Evolutionary conservation across 2,329 filamentous ascomycete species (phyloP).

Genomic region (Ambrosiella cleistominuta): DNA sequence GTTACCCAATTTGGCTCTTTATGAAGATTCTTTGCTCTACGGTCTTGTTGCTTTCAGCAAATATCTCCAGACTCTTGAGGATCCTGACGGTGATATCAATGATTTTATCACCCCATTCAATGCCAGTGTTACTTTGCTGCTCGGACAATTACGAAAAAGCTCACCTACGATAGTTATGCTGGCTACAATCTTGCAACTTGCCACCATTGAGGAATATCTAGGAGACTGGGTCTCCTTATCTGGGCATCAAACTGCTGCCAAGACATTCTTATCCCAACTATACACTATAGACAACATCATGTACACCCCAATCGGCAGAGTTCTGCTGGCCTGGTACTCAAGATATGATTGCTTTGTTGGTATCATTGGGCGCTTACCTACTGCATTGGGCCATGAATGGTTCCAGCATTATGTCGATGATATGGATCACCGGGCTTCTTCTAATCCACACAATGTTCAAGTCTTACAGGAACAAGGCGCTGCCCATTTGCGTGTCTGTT

Average conservation of each 20-base stretch:
- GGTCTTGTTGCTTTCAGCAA: constrained; percentile 77
- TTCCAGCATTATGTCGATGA: constrained; percentile 43
- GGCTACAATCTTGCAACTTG: constrained; percentile 75
- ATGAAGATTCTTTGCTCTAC: constrained; percentile 64
- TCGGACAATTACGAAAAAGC: constrained; percentile 51
- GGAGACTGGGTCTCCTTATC: constrained; percentile 92
- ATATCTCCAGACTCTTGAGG: constrained; percentile 61
- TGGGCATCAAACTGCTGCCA: constrained; percentile 80
- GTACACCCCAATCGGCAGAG: constrained; percentile 50
- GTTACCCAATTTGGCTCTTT: constrained; percentile 54
- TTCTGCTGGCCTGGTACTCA: constrained; percentile 74
- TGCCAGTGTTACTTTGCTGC: constrained; percentile 60
- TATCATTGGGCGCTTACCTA: constrained; percentile 62
- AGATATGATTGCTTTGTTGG: constrained; percentile 76
- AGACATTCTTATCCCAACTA: constrained; percentile 59
- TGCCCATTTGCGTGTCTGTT: constrained; percentile 51
- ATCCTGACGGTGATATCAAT: constrained; percentile 54
- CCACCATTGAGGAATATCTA: constrained; percentile 90
- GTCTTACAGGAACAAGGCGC: constrained; percentile 52
- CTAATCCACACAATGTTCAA: constrained; percentile 22
- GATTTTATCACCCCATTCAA: constrained; percentile 85
- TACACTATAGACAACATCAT: constrained; percentile 62
- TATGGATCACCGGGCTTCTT: constrained; percentile 4
- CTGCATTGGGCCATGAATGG: constrained; percentile 62
- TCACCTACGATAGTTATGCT: constrained; percentile 60